Conservation (phyloP, 257 asterid genomes). For the Verbena officinalis region DNA sequence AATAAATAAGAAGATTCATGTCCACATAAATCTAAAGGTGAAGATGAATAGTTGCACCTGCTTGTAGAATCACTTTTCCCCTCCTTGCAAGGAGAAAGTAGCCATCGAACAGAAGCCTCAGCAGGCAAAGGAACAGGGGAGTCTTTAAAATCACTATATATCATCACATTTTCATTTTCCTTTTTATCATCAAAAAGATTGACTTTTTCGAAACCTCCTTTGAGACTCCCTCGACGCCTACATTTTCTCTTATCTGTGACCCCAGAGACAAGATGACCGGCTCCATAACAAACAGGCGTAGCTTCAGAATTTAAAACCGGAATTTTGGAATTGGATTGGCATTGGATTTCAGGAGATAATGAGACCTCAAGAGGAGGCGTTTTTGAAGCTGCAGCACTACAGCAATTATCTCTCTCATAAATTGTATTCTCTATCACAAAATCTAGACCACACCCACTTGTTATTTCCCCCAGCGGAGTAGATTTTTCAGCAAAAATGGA, state of each 20-base stretch:
- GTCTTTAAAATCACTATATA: constrained; percentile 28
- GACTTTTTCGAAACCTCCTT: constrained; percentile 41
- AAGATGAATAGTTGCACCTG: constrained; percentile 27
- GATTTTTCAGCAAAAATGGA: constrained; percentile 30
- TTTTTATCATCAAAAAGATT: constrained; percentile 23
- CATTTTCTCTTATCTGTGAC: constrained; percentile 75
- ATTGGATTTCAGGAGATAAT: constrained; percentile 80
- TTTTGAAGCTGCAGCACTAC: constrained; percentile 35
- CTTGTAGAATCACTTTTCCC: constrained; percentile 28
- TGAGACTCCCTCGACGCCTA: constrained; percentile 77
- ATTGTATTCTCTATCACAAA: constrained; percentile 32
- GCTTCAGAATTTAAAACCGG: constrained; percentile 42
- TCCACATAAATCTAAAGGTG: constrained; percentile 37
- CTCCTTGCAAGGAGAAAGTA: constrained; percentile 49
- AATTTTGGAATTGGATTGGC: constrained; percentile 39
- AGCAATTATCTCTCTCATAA: constrained; percentile 10
- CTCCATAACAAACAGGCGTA: constrained; percentile 81
- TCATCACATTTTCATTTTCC: constrained; percentile 19
- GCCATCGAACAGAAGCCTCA: constrained; percentile 70
- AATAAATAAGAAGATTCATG: constrained; percentile 39
- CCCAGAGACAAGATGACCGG: constrained; percentile 78
- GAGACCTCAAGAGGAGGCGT: constrained; percentile 92
- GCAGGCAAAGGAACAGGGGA: constrained; percentile 57
- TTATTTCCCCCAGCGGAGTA: constrained; percentile 49
- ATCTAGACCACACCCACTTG: constrained; percentile 32